phyloP scores from a whole-genome alignment of 768 basidiomycete genomes.

The Pulveroboletus sp. region DNA sequence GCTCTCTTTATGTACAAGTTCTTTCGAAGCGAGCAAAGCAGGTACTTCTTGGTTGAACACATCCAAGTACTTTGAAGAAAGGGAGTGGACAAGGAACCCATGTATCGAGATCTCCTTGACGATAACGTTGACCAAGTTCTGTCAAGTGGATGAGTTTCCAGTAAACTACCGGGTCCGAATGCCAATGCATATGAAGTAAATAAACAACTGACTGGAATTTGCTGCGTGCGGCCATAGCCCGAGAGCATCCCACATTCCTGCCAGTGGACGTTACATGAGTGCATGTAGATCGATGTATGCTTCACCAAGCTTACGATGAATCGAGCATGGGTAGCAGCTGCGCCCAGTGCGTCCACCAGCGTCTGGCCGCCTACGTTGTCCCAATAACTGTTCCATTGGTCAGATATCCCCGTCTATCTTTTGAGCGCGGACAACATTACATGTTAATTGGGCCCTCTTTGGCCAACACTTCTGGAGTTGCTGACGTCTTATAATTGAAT shows the following conservation, averaged over 20 bases:
- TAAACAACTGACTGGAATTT: not conserved
- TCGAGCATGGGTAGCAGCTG: constrained; percentile 40
- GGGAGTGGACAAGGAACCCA: constrained; percentile 16
- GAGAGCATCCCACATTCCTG: constrained; percentile 28
- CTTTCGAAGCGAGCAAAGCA: constrained; percentile 37
- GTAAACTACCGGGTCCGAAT: not conserved
- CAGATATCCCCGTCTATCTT: not conserved
- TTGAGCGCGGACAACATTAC: constrained; percentile 21
- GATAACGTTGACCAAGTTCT: constrained; percentile 40
- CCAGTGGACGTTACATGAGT: not conserved
- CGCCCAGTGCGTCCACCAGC: constrained; percentile 49
- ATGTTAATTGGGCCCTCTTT: constrained; percentile 55
- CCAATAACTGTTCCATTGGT: not conserved
- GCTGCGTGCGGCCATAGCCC: not conserved
- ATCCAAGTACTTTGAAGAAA: constrained; percentile 29
- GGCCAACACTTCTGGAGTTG: constrained; percentile 46
- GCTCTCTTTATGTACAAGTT: constrained; percentile 46
- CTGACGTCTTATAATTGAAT: constrained; percentile 67
- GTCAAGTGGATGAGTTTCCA: not conserved
- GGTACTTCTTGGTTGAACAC: constrained; percentile 43
- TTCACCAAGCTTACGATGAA: constrained; percentile 35
- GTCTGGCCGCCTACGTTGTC: constrained; percentile 57
- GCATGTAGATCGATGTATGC: not conserved
- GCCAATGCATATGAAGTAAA: not conserved
- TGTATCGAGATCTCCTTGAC: constrained; percentile 37